Conservation (phyloP, 108 stramenopile species). For the Parmales sp. region DNA sequence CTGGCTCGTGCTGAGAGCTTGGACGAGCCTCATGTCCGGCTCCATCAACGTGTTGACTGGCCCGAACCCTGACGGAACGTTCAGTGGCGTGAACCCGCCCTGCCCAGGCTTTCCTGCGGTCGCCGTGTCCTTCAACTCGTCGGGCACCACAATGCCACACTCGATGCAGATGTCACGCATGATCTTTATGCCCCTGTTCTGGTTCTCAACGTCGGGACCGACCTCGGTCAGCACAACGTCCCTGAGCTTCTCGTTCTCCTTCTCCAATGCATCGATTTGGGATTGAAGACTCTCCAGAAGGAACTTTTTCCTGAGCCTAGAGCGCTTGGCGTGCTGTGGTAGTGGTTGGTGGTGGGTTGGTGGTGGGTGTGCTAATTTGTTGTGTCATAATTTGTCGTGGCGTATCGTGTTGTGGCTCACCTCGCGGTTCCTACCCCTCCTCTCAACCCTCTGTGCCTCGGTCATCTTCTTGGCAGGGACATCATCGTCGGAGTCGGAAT, state of each 20-base stretch:
- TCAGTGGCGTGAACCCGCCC: conserved; percentile 57
- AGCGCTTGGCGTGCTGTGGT: conserved; percentile 92
- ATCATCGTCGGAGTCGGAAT: neutral
- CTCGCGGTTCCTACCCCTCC: conserved; percentile 75
- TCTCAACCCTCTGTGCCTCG: conserved; percentile 70
- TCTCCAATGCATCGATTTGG: conserved; percentile 76
- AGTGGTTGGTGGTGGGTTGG: too few species aligned
- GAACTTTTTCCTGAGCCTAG: conserved; percentile 93
- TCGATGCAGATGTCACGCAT: too few species aligned
- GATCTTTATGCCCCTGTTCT: too few species aligned
- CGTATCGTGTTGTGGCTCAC: too few species aligned
- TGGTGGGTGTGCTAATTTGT: too few species aligned
- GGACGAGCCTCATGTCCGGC: conserved; percentile 75
- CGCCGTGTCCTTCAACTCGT: too few species aligned
- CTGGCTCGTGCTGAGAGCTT: conserved; percentile 67
- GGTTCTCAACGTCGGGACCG: conserved; percentile 43
- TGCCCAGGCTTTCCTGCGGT: too few species aligned
- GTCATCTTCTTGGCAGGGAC: conserved; percentile 27
- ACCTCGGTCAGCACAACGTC: conserved; percentile 48
- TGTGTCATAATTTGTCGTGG: too few species aligned
- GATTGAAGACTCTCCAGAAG: conserved; percentile 86
- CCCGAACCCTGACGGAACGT: conserved; percentile 78
- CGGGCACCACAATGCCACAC: too few species aligned
- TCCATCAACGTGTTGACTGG: conserved; percentile 86
- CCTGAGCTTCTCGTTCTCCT: conserved; percentile 57